Percentiles rank a stretch among this genome's conserved stretches.
These are phyloP conservation scores for Persicaria maculosa DNA, from an alignment of 148 eudicot species.

Conservation along the genomic window DNA sequence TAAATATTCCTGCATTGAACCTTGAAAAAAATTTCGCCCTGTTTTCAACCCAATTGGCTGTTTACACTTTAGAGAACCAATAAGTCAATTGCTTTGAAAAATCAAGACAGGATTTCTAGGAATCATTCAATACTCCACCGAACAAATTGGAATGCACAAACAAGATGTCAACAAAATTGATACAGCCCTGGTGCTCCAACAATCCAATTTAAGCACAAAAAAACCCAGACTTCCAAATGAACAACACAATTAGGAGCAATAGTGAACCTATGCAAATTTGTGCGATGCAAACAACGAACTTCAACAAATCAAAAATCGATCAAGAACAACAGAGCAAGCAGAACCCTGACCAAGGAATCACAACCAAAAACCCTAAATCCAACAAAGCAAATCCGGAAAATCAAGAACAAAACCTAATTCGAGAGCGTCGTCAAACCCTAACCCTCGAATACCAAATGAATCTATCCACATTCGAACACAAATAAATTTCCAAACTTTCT, in stretches of 20 bases:
- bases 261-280: neutral
- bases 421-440: neutral
- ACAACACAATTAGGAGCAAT: neutral
- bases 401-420: neutral
- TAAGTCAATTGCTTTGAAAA: neutral
- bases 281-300: neutral
- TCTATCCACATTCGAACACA: neutral
- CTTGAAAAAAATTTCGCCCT: neutral
- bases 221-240: neutral
- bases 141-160: neutral
- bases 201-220: constrained; percentile 1
- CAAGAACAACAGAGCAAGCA: neutral
- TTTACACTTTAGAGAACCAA: neutral
- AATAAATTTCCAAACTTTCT: neutral
- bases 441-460: neutral
- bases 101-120: neutral
- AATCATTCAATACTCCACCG: neutral
- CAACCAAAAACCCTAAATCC: neutral
- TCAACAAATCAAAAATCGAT: neutral
- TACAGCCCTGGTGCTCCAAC: neutral
- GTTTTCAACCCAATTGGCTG: too few species aligned
- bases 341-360: neutral
- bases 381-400: neutral
- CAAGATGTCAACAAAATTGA: neutral
- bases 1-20: neutral